phyloP scores from a whole-genome alignment of 352 stramenopile species.

The Pythium biforme region DNA sequence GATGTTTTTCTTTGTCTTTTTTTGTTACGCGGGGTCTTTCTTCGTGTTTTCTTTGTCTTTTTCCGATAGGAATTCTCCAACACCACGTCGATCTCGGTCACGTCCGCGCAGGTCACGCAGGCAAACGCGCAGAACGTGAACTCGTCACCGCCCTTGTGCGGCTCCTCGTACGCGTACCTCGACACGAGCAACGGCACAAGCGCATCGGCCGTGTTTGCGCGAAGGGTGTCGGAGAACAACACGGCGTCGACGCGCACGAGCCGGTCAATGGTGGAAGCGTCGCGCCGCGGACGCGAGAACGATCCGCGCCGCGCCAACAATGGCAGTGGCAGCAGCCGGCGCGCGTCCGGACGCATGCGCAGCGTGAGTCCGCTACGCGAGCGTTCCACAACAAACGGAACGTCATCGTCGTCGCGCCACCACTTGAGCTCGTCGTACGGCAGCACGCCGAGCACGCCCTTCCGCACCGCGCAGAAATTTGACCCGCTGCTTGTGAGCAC shows the following conservation, averaged over 20 bases:
- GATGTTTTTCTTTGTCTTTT: background rate
- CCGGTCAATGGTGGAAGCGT: conserved; percentile 13
- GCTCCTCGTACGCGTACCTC: background rate
- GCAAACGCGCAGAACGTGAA: conserved; percentile 20
- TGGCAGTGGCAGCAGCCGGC: background rate
- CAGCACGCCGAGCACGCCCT: background rate
- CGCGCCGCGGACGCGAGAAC: conserved; percentile 9
- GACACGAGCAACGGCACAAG: conserved; percentile 2
- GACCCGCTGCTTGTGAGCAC: conserved; percentile 7
- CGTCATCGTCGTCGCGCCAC: conserved; percentile 12
- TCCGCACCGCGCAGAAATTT: conserved; percentile 8
- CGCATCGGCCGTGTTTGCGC: conserved; percentile 14
- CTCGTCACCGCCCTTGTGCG: conserved; percentile 9
- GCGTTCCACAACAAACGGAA: conserved; percentile 3
- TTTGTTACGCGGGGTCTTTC: background rate
- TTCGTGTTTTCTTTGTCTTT: background rate
- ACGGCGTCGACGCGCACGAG: background rate
- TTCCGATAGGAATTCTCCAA: conserved; percentile 47
- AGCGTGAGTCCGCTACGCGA: conserved; percentile 48
- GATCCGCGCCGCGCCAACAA: background rate
- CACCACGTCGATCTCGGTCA: conserved; percentile 47
- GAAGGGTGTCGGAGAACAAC: conserved; percentile 19
- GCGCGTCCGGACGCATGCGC: conserved; percentile 27
- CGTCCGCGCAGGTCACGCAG: conserved; percentile 31
- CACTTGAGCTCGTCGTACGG: conserved; percentile 17